Base-by-base conservation (phyloP, 139 green algal species). In the Auxenochlorella pyrenoidosa region DNA sequence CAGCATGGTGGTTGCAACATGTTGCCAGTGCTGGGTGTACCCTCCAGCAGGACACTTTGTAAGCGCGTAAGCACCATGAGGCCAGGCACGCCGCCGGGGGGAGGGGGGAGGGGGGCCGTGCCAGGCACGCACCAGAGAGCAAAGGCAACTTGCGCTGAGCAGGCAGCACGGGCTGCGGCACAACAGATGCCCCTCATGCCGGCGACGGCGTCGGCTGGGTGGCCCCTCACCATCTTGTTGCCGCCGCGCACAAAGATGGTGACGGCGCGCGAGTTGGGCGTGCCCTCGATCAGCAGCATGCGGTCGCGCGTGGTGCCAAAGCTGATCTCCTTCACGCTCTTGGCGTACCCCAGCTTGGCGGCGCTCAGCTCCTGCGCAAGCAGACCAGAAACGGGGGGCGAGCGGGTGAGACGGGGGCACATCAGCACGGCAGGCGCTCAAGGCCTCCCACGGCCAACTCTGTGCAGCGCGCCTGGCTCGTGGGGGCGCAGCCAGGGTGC, bases 301-400 rank as follows among this genome's bases (percentile, higher is more conserved):
- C 93, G 94, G 91, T 99, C 98, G 88, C 98, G 98, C 51, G 98
- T 99, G 24, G 98, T 99, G 75, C 98, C 98, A 88, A 99, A 99
- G 40, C 89, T 82, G 34, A 97, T 85, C 92, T 97, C 94, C 60
- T 90, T 84, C 43, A 98, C 95, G 78, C 87, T 91, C 43, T 94
- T 94, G 13, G 97, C 97, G 51, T 89, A 93, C 18, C 97, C 98
- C 54, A 99, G 95, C 95, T 99, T 99, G 75, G 98, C 95, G 5
- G 93, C 18, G 2, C 87, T 94, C 38, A 99, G 94, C 89, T 99
- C 98, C 82, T 92, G 73, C 87, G 76, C 26, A 73, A 19, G 26
- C 1, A n/a, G 5, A 54, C 15, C 18, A 34, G 65, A 19, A n/a
- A 40, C 4, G 65, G n/a, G 24, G 38, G 58, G 1, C n/a, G 4